Conservation (phyloP, 1,139 yeast species). For the Nakaseomyces sp. region DNA sequence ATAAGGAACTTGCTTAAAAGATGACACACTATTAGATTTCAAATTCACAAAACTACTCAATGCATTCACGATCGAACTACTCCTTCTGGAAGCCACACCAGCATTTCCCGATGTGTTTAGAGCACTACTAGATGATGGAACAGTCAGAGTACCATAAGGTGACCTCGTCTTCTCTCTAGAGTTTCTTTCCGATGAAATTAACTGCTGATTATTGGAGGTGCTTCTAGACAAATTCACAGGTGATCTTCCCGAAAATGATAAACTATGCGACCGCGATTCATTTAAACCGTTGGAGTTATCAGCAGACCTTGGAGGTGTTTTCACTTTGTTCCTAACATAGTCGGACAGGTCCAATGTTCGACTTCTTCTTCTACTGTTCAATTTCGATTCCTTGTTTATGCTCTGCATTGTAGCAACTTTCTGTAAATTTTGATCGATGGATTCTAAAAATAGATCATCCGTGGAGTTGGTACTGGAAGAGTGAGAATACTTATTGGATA, state of each 20-base stretch:
- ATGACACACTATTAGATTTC: constrained; percentile 24
- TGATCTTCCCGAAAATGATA: constrained; percentile 3
- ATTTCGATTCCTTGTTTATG: not conserved
- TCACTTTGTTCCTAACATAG: constrained; percentile 7
- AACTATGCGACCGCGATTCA: not conserved
- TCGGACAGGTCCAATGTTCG: constrained; percentile 27
- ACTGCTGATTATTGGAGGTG: not conserved
- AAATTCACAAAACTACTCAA: constrained; percentile 32
- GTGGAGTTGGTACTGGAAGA: not conserved
- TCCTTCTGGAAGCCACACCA: constrained; percentile 26
- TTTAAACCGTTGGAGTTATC: not conserved
- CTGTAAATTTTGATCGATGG: constrained; percentile 5
- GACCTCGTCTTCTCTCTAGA: constrained; percentile 2
- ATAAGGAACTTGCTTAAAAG: constrained; percentile 11
- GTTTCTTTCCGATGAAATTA: constrained; percentile 1
- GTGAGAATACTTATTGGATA: not conserved
- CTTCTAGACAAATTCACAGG: not conserved
- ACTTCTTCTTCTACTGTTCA: constrained; percentile 24
- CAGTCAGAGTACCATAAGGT: constrained; percentile 4
- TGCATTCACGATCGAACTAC: constrained; percentile 33
- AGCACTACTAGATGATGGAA: constrained; percentile 7
- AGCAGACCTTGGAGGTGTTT: not conserved
- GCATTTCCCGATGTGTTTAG: constrained; percentile 12
- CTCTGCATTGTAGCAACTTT: not conserved
- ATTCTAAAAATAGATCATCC: not conserved